phyloP scores from a whole-genome alignment of 1,284 basidiomycete genomes.

The Naganishia sp. region DNA sequence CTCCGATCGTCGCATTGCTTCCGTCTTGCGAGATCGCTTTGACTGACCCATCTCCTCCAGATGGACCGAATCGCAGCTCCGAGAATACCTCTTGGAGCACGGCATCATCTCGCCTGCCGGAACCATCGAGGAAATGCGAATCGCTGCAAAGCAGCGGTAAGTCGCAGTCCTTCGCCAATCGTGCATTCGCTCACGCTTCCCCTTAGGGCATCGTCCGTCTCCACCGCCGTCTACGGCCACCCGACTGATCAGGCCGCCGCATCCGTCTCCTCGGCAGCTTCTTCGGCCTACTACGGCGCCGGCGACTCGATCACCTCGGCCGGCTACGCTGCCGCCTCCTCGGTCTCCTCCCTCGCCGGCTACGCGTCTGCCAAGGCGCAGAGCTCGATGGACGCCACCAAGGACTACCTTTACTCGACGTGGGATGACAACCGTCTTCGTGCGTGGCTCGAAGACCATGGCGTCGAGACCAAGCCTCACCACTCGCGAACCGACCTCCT shows the following conservation, averaged over 20 bases:
- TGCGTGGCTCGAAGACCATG: constrained; percentile 71
- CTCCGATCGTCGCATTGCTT: not conserved
- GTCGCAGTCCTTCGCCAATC: constrained; percentile 31
- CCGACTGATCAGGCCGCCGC: constrained; percentile 51
- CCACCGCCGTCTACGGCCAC: constrained; percentile 63
- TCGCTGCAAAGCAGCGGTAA: constrained; percentile 70
- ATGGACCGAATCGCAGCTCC: constrained; percentile 80
- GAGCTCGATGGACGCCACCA: constrained; percentile 65
- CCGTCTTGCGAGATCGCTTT: too few relatives aligned
- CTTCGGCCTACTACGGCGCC: constrained; percentile 34
- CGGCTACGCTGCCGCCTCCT: constrained; percentile 57
- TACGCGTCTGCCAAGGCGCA: constrained; percentile 59
- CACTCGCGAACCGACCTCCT: constrained; percentile 69
- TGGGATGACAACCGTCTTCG: constrained; percentile 78
- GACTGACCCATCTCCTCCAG: constrained; percentile 47
- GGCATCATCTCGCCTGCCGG: constrained; percentile 79
- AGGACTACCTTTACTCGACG: constrained; percentile 81
- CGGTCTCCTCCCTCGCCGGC: constrained; percentile 45
- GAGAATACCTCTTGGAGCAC: constrained; percentile 80
- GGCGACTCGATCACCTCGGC: constrained; percentile 34
- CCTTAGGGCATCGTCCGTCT: constrained; percentile 54
- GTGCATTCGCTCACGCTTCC: constrained; percentile 40
- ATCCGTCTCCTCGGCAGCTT: constrained; percentile 33
- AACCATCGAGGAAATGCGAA: constrained; percentile 72
- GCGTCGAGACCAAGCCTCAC: constrained; percentile 66